phyloP scores from a whole-genome alignment of 2,329 filamentous ascomycete genomes.

The Exophiala sp. region DNA sequence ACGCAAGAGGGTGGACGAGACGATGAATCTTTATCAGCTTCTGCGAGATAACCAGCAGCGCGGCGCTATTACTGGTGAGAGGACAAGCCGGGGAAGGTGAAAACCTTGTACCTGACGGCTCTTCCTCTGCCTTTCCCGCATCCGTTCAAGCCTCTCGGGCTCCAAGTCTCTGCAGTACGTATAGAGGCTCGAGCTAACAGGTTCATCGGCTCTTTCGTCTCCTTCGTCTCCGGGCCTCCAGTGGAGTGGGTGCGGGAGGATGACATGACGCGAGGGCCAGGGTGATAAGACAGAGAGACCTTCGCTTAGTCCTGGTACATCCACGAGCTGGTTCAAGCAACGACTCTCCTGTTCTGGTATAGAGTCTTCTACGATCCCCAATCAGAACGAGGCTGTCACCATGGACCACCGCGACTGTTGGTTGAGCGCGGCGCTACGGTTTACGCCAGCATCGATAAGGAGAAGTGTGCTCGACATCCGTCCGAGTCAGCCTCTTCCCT shows the following conservation, averaged over 20 bases:
- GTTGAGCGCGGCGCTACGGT: background rate
- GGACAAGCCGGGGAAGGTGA: background rate
- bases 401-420: constrained; percentile 13
- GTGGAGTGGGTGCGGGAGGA: background rate
- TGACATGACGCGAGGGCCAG: background rate
- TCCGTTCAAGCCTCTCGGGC: background rate
- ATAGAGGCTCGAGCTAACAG: background rate
- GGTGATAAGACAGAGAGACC: background rate
- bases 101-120: constrained; percentile 1
- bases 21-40: background rate
- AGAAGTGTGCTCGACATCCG: background rate
- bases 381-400: constrained; percentile 3
- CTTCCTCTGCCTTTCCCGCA: background rate
- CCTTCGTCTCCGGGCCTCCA: background rate
- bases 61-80: background rate
- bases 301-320: constrained; percentile 12
- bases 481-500: background rate
- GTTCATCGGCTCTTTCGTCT: background rate
- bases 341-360: constrained; percentile 16
- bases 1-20: background rate
- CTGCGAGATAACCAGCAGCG: constrained; percentile 1
- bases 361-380: constrained; percentile 1
- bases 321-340: constrained; percentile 15
- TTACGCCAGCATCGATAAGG: background rate
- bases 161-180: background rate